These are phyloP conservation scores for Yamadazyma dendronema DNA, from an alignment of 1,139 yeast genomes.

Conservation along the genomic window DNA sequence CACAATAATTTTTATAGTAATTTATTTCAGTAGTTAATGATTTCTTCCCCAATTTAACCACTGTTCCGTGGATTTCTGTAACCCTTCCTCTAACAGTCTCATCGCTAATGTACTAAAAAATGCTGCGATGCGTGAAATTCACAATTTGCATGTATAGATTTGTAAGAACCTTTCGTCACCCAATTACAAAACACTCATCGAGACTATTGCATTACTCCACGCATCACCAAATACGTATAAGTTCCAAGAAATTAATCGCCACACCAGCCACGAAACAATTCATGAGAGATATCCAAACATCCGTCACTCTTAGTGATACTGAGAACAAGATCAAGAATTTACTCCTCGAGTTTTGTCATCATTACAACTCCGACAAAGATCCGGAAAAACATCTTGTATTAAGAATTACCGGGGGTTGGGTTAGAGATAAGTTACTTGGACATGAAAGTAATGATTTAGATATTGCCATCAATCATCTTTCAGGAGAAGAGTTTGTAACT, in stretches of 20 bases:
- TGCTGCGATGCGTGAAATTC: conserved; percentile 5
- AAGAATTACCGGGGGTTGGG: conserved; percentile 98
- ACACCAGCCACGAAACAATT: conserved; percentile 9
- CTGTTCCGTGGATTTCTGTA: too few species aligned
- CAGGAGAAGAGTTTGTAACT: conserved; percentile 85
- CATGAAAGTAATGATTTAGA: conserved; percentile 82
- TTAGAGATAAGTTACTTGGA: conserved; percentile 86
- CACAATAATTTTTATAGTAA: neutral
- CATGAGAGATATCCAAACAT: conserved; percentile 19
- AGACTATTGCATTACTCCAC: too few species aligned
- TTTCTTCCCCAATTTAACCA: too few species aligned
- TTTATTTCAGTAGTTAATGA: too few species aligned
- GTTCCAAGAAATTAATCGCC: too few species aligned
- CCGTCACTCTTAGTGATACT: conserved; percentile 39
- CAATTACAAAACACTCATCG: too few species aligned
- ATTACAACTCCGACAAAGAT: conserved; percentile 25
- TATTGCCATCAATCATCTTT: conserved; percentile 77
- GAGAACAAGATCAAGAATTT: conserved; percentile 49
- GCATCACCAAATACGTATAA: too few species aligned
- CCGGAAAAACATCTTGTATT: conserved; percentile 36
- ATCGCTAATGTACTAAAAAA: neutral
- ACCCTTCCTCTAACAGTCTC: neutral
- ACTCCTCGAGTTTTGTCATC: conserved; percentile 42
- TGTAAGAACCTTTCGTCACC: too few species aligned
- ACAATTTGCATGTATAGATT: conserved; percentile 5